A percentile compares a stretch with the other conserved stretches of the same genome.
Evolutionary conservation across 1,139 yeast species (phyloP).

Genomic region (Candida anutae): DNA sequence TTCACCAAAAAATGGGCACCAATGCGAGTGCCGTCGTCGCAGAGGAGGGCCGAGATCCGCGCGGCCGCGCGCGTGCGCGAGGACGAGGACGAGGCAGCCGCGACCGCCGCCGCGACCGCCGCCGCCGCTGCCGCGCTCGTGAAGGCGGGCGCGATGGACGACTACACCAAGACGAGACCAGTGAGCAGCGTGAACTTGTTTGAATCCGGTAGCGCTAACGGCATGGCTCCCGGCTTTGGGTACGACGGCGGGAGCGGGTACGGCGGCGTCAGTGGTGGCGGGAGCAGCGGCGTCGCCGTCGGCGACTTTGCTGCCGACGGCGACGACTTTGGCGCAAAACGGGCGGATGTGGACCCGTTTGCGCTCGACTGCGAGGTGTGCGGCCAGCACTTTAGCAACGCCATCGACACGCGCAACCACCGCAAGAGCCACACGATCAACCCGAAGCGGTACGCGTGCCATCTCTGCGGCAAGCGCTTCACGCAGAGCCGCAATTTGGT

Average conservation of each 20-base stretch:
- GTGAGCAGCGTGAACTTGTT: background rate
- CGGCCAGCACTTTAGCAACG: constrained; percentile 5
- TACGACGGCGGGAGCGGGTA: background rate
- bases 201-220: too few species aligned
- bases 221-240: background rate
- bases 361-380: constrained; percentile 6
- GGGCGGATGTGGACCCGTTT: background rate
- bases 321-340: background rate
- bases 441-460: constrained; percentile 8
- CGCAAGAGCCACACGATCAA: constrained; percentile 6
- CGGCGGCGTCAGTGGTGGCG: background rate
- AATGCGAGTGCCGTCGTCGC: constrained; percentile 1
- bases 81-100: background rate
- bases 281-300: background rate
- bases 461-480: constrained; percentile 8
- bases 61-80: constrained; percentile 1
- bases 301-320: background rate
- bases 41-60: constrained; percentile 3
- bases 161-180: background rate
- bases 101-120: background rate
- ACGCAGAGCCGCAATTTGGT: constrained; percentile 8
- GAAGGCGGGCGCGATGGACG: too few species aligned
- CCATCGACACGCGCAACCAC: constrained; percentile 8
- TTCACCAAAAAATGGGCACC: constrained; percentile 1
- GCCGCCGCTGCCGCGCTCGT: too few species aligned